Evolutionary conservation across 2,329 filamentous ascomycete species (phyloP), one percentile per base, ranked within the genome.

Genomic region (Penicillium expansum): DNA sequence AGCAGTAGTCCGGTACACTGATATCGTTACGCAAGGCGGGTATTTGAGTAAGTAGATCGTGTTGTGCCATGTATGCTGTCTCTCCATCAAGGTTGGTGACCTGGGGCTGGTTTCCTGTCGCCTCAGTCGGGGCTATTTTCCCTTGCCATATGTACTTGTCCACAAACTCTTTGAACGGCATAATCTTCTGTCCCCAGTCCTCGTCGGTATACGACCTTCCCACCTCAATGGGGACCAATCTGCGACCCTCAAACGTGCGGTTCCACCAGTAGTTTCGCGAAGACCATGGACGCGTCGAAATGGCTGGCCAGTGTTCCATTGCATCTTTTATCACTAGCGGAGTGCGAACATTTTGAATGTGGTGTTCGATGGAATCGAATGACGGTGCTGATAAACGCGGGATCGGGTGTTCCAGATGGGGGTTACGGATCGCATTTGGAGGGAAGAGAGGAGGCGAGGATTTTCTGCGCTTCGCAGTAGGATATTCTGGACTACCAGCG

Each of bases 201-300:
- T 84, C 83, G 61, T 96, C 91, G 1, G 91, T 92, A 69, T 97
- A 99, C 68, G 89, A 94, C 45, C 89, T 80, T 0, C 94, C 93
- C 2, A 94, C 74, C 71, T 97, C 92, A 3, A 97, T 83, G 0
- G 93, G 93, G 0, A 97, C 90, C 0, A 96, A 82, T 11, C 94
- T 82, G 32, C 86, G 80, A 0, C 94, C 94, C 3, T 80, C 83
- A 35, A 96, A 85, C 0, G 92, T 97, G 54, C 80, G 82, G 11
- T 83, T 80, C 11, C 91, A 79, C 55, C 96, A 85, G 71, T 97
- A 96, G 0, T 78, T 77, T 0, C 87, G 86, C n/a, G 81, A 84
- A 9, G 77, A 80, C 94, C 94, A 99, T 0, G 85, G 83, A 1
- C 80, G 79, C 0, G 80, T 77, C 2, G 77, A 79, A n/a, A 88